These are phyloP conservation scores for Artomyces pyxidatus DNA, from an alignment of 768 basidiomycete genomes.

Conservation along the genomic window DNA sequence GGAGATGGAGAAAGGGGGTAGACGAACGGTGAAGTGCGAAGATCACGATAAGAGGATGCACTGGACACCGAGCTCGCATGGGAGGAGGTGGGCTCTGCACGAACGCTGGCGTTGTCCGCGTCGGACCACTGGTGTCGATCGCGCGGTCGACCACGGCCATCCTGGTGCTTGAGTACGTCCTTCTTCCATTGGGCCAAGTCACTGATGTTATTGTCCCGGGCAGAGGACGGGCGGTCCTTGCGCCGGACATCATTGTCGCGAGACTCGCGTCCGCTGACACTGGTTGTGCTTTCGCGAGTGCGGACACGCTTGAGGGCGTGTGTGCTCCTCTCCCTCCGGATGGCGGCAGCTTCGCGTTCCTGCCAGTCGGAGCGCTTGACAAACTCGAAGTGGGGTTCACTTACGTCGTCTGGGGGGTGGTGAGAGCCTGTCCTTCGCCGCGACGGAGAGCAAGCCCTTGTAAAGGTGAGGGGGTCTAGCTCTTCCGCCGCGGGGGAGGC, in stretches of 20 bases:
- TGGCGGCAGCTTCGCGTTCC: conserved; percentile 64
- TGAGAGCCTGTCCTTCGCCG: conserved; percentile 27
- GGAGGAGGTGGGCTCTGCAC: conserved; percentile 25
- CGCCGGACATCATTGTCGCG: conserved; percentile 14
- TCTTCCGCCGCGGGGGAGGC: conserved; percentile 29
- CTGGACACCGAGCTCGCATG: conserved; percentile 18
- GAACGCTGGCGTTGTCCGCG: conserved; percentile 24
- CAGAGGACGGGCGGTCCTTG: conserved; percentile 30
- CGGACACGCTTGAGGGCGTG: conserved; percentile 48
- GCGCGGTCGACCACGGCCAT: conserved; percentile 52
- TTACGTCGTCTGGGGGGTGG: conserved; percentile 39
- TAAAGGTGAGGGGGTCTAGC: conserved; percentile 24
- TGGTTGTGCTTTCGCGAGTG: conserved; percentile 38
- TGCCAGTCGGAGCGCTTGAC: conserved; percentile 84
- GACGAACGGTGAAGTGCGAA: conserved; percentile 23
- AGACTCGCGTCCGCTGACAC: conserved; percentile 13
- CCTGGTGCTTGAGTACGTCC: conserved; percentile 35
- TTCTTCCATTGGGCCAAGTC: conserved; percentile 54
- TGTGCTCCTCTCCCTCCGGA: conserved; percentile 61
- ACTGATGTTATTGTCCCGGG: conserved; percentile 35
- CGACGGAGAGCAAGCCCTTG: conserved; percentile 18
- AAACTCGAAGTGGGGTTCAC: conserved; percentile 68
- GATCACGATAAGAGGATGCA: conserved; percentile 19
- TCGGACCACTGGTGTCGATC: conserved; percentile 40
- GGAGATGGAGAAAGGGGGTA: conserved; percentile 14